Conservation (phyloP, 2,329 filamentous ascomycete species). For the Colletotrichum abscissum region DNA sequence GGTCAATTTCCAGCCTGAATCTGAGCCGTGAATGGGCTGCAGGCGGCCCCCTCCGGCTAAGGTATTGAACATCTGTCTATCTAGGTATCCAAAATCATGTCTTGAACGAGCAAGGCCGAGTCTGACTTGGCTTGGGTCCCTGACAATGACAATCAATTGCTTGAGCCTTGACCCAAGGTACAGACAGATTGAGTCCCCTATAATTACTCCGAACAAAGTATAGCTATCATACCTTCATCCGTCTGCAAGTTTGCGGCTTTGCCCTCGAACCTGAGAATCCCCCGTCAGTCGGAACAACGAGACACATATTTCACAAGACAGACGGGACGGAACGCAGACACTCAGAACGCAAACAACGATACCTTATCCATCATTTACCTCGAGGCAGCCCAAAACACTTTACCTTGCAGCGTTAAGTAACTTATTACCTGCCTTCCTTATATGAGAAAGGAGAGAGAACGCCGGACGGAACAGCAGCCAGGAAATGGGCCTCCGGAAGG, state of each 20-base stretch:
- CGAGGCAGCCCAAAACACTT: background rate
- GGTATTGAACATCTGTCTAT: background rate
- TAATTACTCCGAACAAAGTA: too few relatives aligned
- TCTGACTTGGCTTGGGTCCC: background rate
- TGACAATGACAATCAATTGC: background rate
- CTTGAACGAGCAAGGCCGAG: background rate
- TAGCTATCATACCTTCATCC: too few relatives aligned
- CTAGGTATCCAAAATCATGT: background rate
- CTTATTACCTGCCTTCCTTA: background rate
- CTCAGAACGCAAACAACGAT: background rate
- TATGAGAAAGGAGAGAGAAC: background rate
- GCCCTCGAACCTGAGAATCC: too few relatives aligned
- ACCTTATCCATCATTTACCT: background rate
- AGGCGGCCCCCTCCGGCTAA: too few relatives aligned
- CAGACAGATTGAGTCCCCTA: too few relatives aligned
- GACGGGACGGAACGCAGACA: background rate
- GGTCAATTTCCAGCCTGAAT: too few relatives aligned
- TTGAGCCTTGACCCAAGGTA: background rate
- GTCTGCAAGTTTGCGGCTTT: too few relatives aligned
- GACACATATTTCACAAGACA: background rate
- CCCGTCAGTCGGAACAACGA: too few relatives aligned
- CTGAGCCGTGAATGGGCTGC: too few relatives aligned
- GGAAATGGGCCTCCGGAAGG: background rate
- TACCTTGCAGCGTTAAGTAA: background rate
- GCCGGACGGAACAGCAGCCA: too few relatives aligned